Conservation (phyloP, 306 rosid genomes). For the Castanea mollissima region DNA sequence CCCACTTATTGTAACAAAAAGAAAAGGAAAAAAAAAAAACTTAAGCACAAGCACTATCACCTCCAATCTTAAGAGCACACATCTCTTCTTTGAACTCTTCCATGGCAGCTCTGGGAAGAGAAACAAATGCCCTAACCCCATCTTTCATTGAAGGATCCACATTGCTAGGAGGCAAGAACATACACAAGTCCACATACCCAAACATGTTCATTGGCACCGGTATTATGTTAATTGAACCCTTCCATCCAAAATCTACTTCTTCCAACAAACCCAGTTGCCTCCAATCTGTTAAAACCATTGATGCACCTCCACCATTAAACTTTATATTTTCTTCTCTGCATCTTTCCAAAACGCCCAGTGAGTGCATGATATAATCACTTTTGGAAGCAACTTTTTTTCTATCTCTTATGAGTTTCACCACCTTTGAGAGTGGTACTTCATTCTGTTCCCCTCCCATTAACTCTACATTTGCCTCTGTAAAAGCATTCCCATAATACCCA, state of each 20-base stretch:
- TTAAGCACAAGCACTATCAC: not conserved
- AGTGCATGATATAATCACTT: conserved; percentile 23
- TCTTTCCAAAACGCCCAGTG: conserved; percentile 34
- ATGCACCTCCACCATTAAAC: conserved; percentile 32
- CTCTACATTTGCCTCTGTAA: conserved; percentile 30
- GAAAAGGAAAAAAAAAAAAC: no score
- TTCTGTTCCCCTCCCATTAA: conserved; percentile 40
- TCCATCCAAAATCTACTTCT: conserved; percentile 52
- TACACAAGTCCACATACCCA: conserved; percentile 43
- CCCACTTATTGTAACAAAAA: no score
- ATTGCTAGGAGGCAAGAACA: conserved; percentile 48
- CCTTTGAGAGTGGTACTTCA: conserved; percentile 37
- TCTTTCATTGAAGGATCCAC: conserved; percentile 47
- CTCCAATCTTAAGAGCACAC: conserved; percentile 29
- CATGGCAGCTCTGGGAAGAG: conserved; percentile 46
- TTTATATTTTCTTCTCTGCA: conserved; percentile 4
- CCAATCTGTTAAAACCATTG: conserved; percentile 51
- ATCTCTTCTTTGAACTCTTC: conserved; percentile 48
- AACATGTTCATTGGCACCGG: conserved; percentile 47
- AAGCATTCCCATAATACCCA: conserved; percentile 64
- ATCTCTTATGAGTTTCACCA: conserved; percentile 47
- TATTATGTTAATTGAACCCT: conserved; percentile 34
- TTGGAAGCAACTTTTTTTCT: conserved; percentile 27
- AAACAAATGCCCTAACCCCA: conserved; percentile 47
- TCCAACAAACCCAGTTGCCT: conserved; percentile 48